Percentiles rank a stretch among this genome's conserved stretches.
phyloP scores from a whole-genome alignment of 129 eudicot genomes.

The Oenanthe sinensis region DNA sequence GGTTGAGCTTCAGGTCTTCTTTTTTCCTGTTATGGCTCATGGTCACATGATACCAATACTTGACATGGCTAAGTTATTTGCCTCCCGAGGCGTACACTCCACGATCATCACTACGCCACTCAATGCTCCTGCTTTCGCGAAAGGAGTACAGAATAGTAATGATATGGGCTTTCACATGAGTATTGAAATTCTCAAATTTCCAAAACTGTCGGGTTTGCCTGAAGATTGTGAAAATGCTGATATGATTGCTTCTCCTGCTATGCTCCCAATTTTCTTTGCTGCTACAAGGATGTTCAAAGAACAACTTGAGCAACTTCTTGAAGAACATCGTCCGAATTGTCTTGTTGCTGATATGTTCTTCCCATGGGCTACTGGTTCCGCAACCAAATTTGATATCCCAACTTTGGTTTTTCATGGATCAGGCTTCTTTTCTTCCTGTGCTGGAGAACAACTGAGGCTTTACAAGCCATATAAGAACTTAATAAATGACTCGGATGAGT shows the following conservation, averaged over 20 bases:
- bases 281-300: neutral
- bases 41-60: constrained; percentile 30
- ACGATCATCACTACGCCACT: constrained; percentile 24
- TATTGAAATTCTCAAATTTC: constrained; percentile 9
- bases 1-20: constrained; percentile 2
- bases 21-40: constrained; percentile 19
- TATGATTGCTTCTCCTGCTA: neutral
- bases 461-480: constrained; percentile 14
- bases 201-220: constrained; percentile 10
- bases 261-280: neutral
- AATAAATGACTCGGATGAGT: constrained; percentile 14
- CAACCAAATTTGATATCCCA: too few species aligned
- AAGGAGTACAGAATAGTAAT: neutral
- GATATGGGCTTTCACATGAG: neutral
- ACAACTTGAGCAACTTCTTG: too few species aligned
- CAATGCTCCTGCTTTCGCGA: constrained; percentile 6
- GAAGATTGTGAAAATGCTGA: constrained; percentile 9
- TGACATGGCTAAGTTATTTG: constrained; percentile 26
- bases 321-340: too few species aligned
- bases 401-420: too few species aligned
- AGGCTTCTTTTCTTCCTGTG: too few species aligned
- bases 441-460: too few species aligned
- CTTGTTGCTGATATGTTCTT: too few species aligned
- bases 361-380: too few species aligned
- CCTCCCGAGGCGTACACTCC: constrained; percentile 14